Evolutionary conservation across 495 filamentous ascomycete genomes (phyloP).

Genomic region (Xylaria scruposa): DNA sequence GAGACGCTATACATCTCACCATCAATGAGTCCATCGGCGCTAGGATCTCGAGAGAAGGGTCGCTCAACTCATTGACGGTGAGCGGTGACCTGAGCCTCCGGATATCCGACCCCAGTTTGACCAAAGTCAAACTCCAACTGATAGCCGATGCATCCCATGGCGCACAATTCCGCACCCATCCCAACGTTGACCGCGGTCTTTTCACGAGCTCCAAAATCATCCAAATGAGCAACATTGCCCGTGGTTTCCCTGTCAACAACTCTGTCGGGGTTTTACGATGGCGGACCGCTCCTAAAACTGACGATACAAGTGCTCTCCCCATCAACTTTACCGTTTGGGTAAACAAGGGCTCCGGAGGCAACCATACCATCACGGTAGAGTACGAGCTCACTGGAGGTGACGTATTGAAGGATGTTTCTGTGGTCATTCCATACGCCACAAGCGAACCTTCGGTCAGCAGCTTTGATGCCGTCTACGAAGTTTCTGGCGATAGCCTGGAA

Average conservation of each 20-base stretch:
- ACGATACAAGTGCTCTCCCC: conserved; percentile 77
- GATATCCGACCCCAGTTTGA: conserved; percentile 84
- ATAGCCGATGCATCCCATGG: conserved; percentile 74
- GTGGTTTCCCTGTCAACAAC: conserved; percentile 91
- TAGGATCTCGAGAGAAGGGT: conserved; percentile 83
- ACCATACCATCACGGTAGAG: conserved; percentile 86
- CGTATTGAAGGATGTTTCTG: conserved; percentile 79
- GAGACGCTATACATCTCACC: conserved; percentile 83
- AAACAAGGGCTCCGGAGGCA: conserved; percentile 78
- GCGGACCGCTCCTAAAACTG: conserved; percentile 74
- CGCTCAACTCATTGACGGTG: conserved; percentile 80
- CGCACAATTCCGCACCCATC: conserved; percentile 89
- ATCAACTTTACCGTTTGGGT: conserved; percentile 97
- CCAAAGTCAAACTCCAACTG: conserved; percentile 85
- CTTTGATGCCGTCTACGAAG: conserved; percentile 93
- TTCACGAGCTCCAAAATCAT: conserved; percentile 81
- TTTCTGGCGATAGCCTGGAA: conserved; percentile 89
- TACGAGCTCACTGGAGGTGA: conserved; percentile 85
- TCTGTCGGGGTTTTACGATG: conserved; percentile 87
- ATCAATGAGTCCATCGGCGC: conserved; percentile 88
- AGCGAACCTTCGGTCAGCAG: conserved; percentile 87
- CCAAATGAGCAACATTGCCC: conserved; percentile 81
- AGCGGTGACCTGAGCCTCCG: conserved; percentile 90
- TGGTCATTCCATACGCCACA: conserved; percentile 82
- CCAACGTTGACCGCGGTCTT: conserved; percentile 86